Evolutionary conservation across 2,329 filamentous ascomycete species (phyloP).

Genomic region (Hypoxylon sp.): DNA sequence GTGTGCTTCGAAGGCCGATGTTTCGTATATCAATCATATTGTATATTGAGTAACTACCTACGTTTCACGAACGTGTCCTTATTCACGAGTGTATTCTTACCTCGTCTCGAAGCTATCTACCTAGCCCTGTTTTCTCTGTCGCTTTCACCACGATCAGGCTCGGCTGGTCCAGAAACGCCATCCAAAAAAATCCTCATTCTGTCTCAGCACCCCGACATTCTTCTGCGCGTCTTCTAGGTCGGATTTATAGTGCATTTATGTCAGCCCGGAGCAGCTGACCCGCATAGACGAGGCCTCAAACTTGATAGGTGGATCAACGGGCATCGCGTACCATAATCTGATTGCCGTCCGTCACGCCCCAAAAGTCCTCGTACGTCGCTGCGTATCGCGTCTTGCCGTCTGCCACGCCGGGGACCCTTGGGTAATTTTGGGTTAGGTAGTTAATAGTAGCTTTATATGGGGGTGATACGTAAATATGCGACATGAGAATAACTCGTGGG

Average conservation of each 20-base stretch:
- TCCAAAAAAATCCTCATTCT: slow-evolving; percentile 43
- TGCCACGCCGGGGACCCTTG: slow-evolving; percentile 26
- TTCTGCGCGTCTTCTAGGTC: slow-evolving; percentile 41
- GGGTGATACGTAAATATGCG: neutral
- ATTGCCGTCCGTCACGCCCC: slow-evolving; percentile 40
- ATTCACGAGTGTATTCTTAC: too few relatives aligned
- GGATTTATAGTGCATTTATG: slow-evolving; percentile 41
- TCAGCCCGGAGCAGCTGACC: slow-evolving; percentile 37
- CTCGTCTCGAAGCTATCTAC: neutral
- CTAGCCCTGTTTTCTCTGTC: slow-evolving; percentile 27
- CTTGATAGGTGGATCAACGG: slow-evolving; percentile 23
- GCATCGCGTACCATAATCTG: slow-evolving; percentile 33
- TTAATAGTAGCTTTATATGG: neutral
- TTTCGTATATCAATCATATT: too few relatives aligned
- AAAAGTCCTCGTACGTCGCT: slow-evolving; percentile 30
- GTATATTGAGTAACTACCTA: too few relatives aligned
- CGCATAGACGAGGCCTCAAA: slow-evolving; percentile 42
- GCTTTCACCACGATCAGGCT: slow-evolving; percentile 39
- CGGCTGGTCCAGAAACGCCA: slow-evolving; percentile 42
- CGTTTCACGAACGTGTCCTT: too few relatives aligned
- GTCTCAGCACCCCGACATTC: slow-evolving; percentile 36
- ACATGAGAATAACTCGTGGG: neutral
- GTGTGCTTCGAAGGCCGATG: too few relatives aligned
- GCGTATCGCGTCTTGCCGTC: slow-evolving; percentile 31
- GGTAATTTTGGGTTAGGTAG: neutral